Evolutionary conservation across 2,329 filamentous ascomycete genomes (phyloP).

Genomic region (Venturia carpophila): DNA sequence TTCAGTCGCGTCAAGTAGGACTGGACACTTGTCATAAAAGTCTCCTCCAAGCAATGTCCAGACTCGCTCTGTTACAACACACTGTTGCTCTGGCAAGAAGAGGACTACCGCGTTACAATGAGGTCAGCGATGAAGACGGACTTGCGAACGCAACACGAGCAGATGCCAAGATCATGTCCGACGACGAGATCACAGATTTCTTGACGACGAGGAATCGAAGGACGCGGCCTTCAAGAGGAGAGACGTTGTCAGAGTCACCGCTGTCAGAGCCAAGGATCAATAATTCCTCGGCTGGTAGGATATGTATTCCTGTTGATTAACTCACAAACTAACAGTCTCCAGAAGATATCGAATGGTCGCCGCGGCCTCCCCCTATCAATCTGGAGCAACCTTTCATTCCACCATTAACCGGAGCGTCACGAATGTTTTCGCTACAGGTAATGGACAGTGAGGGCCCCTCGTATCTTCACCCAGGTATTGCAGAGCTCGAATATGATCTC

Average conservation of each 20-base stretch:
- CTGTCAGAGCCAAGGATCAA: not conserved
- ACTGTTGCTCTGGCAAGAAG: not conserved
- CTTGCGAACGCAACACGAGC: not conserved
- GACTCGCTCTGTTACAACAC: not conserved
- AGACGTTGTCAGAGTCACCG: not conserved
- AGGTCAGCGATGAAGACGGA: not conserved
- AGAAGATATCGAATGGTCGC: not conserved
- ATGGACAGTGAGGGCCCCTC: not conserved
- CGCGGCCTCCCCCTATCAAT: not conserved
- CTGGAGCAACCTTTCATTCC: not conserved
- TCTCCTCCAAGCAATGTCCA: constrained; percentile 24
- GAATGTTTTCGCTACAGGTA: not conserved
- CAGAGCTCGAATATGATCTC: not conserved
- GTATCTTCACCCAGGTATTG: not conserved
- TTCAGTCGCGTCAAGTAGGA: constrained; percentile 23
- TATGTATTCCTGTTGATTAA: not conserved
- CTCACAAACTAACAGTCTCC: not conserved
- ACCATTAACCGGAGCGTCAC: not conserved
- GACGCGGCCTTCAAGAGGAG: not conserved
- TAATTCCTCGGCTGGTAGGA: not conserved
- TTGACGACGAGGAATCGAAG: constrained; percentile 1
- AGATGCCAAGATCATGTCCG: not conserved
- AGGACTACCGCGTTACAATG: not conserved
- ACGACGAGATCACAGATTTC: not conserved
- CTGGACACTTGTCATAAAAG: constrained; percentile 26